Percentiles rank a stretch among this genome's conserved stretches.
Evolutionary conservation across 108 stramenopile genomes (phyloP).

Genomic region (Pseudonitzschia delicatissima): DNA sequence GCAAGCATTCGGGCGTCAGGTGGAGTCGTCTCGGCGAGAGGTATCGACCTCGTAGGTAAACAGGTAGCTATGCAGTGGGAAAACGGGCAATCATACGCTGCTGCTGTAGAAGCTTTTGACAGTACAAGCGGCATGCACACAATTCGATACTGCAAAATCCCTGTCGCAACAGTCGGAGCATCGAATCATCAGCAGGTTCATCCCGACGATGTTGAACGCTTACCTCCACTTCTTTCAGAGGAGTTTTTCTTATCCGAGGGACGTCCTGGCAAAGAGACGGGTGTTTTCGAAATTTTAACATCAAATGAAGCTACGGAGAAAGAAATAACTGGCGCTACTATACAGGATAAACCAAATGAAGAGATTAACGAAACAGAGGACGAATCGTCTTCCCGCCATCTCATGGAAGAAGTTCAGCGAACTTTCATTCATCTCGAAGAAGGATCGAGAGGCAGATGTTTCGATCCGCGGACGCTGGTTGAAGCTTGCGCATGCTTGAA

Average conservation of each 20-base stretch:
- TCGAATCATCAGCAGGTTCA: constrained; percentile 37
- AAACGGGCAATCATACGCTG: constrained; percentile 76
- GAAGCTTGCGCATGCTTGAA: constrained; percentile 94
- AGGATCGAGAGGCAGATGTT: constrained; percentile 84
- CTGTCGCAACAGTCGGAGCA: constrained; percentile 42
- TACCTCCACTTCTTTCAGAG: constrained; percentile 67
- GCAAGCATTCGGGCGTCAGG: constrained; percentile 60
- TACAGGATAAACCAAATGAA: constrained; percentile 3
- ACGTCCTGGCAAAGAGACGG: constrained; percentile 92
- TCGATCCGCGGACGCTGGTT: constrained; percentile 90
- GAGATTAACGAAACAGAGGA: constrained; percentile 71
- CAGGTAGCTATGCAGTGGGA: constrained; percentile 86
- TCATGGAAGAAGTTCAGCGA: constrained; percentile 94
- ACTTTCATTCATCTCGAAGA: constrained; percentile 90
- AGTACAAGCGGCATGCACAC: constrained; percentile 73
- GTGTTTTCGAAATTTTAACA: constrained; percentile 70
- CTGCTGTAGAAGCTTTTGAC: constrained; percentile 73
- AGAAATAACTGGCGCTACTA: neutral
- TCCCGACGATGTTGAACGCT: constrained; percentile 42
- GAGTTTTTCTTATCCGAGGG: constrained; percentile 85
- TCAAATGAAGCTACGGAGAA: constrained; percentile 9
- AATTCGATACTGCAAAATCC: constrained; percentile 68
- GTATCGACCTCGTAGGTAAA: constrained; percentile 75
- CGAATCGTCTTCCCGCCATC: constrained; percentile 77
- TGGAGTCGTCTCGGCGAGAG: constrained; percentile 52